Conservation (phyloP, 176 grass and related monocot genomes). For the Chloris gayana region DNA sequence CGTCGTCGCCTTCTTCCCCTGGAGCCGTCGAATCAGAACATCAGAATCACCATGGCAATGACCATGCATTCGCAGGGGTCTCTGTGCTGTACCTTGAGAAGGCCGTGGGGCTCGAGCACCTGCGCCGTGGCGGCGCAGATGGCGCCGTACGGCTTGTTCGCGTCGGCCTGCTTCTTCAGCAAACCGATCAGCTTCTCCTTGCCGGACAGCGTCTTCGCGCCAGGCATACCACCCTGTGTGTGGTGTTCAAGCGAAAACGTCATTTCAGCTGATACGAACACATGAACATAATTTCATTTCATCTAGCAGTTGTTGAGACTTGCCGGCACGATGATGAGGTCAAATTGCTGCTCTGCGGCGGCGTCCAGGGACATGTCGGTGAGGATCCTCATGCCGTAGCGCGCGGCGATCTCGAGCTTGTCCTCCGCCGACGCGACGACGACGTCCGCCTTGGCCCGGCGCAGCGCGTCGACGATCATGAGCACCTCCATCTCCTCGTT, state of each 20-base stretch:
- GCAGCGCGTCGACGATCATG: conserved; percentile 54
- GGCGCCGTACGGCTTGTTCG: conserved; percentile 57
- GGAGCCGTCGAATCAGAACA: not conserved
- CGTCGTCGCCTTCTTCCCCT: conserved; percentile 61
- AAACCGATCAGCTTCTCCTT: conserved; percentile 44
- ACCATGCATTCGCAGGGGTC: not conserved
- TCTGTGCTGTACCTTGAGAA: conserved; percentile 35
- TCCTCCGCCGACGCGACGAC: conserved; percentile 56
- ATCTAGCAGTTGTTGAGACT: too few species aligned
- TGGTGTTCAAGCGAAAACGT: not conserved
- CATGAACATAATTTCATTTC: too few species aligned
- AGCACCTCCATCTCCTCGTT: conserved; percentile 59
- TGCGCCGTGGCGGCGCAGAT: conserved; percentile 60
- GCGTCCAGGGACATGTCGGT: conserved; percentile 54
- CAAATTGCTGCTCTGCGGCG: conserved; percentile 39
- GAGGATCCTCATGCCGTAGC: conserved; percentile 47
- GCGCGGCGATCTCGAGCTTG: conserved; percentile 42
- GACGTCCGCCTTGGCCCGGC: conserved; percentile 59
- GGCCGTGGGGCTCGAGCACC: conserved; percentile 57
- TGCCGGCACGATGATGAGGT: conserved; percentile 63
- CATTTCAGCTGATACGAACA: too few species aligned
- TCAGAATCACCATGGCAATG: not conserved
- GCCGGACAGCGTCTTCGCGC: conserved; percentile 42
- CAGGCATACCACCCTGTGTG: conserved; percentile 67
- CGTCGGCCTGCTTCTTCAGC: conserved; percentile 51